phyloP scores from a whole-genome alignment of 345 rosid genomes.

The Streptanthus diversifolius region DNA sequence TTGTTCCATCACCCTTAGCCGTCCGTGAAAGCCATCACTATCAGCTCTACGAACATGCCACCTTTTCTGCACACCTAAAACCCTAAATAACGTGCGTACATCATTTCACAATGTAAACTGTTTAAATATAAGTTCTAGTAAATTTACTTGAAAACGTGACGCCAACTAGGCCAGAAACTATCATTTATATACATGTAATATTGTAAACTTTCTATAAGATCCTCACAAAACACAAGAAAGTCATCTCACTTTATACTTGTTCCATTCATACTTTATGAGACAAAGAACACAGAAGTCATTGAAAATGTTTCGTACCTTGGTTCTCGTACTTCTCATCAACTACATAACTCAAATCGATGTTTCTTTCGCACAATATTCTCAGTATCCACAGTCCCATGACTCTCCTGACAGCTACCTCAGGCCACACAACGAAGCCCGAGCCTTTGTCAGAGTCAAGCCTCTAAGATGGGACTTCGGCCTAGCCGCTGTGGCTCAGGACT shows the following conservation, averaged over 20 bases:
- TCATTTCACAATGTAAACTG: constrained; percentile 11
- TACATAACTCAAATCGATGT: constrained; percentile 15
- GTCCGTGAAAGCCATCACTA: constrained; percentile 18
- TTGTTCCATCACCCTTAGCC: constrained; percentile 19
- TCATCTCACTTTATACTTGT: background rate
- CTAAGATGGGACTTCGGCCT: constrained; percentile 46
- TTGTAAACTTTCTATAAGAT: background rate
- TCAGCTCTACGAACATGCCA: constrained; percentile 12
- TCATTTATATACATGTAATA: background rate
- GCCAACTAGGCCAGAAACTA: constrained; percentile 25
- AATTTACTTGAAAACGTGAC: constrained; percentile 27
- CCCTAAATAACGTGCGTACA: constrained; percentile 31
- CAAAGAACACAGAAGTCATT: background rate
- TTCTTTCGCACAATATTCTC: constrained; percentile 19
- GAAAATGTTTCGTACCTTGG: constrained; percentile 12
- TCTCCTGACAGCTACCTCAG: constrained; percentile 40
- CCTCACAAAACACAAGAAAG: background rate
- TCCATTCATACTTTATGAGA: background rate
- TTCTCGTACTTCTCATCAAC: constrained; percentile 23
- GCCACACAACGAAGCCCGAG: constrained; percentile 55
- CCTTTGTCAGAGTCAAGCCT: constrained; percentile 38
- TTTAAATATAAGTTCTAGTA: background rate
- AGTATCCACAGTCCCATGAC: constrained; percentile 36
- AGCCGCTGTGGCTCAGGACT: constrained; percentile 47
- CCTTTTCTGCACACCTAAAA: constrained; percentile 4